Base-by-base conservation (phyloP, 306 rosid genomes). In the Hippophae gyantsensis region DNA sequence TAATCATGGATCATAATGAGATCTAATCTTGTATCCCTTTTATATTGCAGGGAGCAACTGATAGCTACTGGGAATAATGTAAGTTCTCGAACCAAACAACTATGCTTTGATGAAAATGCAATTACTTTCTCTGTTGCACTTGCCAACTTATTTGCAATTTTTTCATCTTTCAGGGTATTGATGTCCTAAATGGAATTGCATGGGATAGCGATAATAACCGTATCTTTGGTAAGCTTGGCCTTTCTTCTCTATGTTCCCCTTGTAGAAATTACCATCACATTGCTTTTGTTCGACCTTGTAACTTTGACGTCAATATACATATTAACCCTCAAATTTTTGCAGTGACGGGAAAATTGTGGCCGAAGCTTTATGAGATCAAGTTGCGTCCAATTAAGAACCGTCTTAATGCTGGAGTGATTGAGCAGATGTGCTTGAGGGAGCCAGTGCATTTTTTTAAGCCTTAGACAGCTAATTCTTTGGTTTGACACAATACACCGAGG, bases 281-380 rank as follows among this genome's bases (percentile, higher is more conserved):
- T 32, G 38, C 3, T 3, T 32, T 18, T 32, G 38, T 32, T 2
- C 3, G 38, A 18, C 1, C 23, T 32, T 32, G 38, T 32, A 32
- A 32, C 38, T 32, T 32, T 32, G 38, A 2, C 38, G 5, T 2
- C 38, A 32, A 32, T 32, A 32, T 32, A 32, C 50, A 26, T 57
- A 41, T 43, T 8, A 32, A 46, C 38, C 60, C 40, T 52, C 58
- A 46, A n/a, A 61, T 77, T 42, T 25, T 67, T 69, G 70, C 86
- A 90, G 97, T 90, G 68, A 90, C 97, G 0, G 96, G 97, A 67
- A 90, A 90, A 78, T 64, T 79, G n/a, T 90, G 97, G 97, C 96
- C 97, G 14, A 81, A 79, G 81, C 77, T 90, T 42, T 87, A 64
- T 65, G 96, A 90, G 79, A 76, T 87, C 68, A 79, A 81, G 74